Evolutionary conservation across 2,329 filamentous ascomycete species (phyloP).

Genomic region (Aspergillus sp.): DNA sequence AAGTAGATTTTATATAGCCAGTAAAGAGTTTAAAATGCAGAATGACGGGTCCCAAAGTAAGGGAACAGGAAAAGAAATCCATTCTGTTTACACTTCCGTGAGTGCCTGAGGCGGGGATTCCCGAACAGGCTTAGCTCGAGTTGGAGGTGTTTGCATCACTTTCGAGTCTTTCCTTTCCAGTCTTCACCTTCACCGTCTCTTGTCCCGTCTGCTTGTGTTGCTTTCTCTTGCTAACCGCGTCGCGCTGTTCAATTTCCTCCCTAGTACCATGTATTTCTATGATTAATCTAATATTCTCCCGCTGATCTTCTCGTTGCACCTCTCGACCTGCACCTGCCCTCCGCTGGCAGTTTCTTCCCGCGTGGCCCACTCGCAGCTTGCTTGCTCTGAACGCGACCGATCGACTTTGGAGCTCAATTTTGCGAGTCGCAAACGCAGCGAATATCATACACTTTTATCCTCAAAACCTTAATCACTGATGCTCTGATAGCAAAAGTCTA

Average conservation of each 20-base stretch:
- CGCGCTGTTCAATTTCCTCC: not conserved
- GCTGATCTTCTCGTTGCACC: not conserved
- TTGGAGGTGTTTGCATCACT: not conserved
- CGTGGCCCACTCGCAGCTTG: not conserved
- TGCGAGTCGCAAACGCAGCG: not conserved
- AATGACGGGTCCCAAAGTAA: not conserved
- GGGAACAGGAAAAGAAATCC: not conserved
- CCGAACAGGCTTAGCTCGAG: not conserved
- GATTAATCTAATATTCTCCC: not conserved
- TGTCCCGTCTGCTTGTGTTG: not conserved
- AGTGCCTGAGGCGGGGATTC: not conserved
- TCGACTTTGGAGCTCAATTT: not conserved
- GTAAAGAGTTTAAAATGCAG: no score
- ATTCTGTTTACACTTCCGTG: not conserved
- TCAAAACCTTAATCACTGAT: not conserved
- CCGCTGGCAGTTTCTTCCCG: not conserved
- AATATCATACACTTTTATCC: not conserved
- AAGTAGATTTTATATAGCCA: not conserved
- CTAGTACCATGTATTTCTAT: not conserved
- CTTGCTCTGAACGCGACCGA: not conserved
- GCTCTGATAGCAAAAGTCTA: not conserved
- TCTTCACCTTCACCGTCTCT: not conserved
- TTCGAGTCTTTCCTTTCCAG: not conserved
- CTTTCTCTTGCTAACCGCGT: not conserved
- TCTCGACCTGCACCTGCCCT: not conserved